phyloP scores from a whole-genome alignment of 331 rosid species.

The Ulmus americana region DNA sequence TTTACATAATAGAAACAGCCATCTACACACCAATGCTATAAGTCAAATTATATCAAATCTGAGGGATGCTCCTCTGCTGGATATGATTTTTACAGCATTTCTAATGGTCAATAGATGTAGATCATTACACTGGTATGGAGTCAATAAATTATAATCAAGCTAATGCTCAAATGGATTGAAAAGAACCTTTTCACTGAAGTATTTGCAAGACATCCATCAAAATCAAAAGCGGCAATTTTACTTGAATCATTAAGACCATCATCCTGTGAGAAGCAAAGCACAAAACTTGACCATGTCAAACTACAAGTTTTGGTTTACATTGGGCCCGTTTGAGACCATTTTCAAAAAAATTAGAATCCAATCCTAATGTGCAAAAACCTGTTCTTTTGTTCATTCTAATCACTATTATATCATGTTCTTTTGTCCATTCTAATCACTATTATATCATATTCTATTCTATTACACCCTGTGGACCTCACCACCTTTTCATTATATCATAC shows the following conservation, averaged over 20 bases:
- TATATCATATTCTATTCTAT: no score
- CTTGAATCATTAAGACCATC: slow-evolving; percentile 66
- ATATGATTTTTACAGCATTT: not conserved
- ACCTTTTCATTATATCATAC: no score
- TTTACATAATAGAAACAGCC: no score
- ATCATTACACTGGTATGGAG: not conserved
- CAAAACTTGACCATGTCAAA: not conserved
- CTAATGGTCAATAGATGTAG: not conserved
- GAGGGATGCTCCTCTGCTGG: not conserved
- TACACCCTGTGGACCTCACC: no score
- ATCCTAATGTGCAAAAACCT: no score
- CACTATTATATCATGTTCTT: no score
- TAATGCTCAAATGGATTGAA: slow-evolving; percentile 10
- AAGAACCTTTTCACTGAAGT: slow-evolving; percentile 57
- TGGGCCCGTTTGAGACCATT: no score
- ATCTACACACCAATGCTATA: no score
- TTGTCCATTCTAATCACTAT: no score
- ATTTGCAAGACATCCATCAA: slow-evolving; percentile 84
- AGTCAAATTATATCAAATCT: not conserved
- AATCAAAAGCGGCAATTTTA: slow-evolving; percentile 98
- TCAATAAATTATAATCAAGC: not conserved
- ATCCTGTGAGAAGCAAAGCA: slow-evolving; percentile 42
- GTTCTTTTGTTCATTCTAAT: no score
- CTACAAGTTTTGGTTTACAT: not conserved
- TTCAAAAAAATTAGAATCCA: no score